Evolutionary conservation across 768 basidiomycete genomes (phyloP).

Genomic region (Podaxis sp.): DNA sequence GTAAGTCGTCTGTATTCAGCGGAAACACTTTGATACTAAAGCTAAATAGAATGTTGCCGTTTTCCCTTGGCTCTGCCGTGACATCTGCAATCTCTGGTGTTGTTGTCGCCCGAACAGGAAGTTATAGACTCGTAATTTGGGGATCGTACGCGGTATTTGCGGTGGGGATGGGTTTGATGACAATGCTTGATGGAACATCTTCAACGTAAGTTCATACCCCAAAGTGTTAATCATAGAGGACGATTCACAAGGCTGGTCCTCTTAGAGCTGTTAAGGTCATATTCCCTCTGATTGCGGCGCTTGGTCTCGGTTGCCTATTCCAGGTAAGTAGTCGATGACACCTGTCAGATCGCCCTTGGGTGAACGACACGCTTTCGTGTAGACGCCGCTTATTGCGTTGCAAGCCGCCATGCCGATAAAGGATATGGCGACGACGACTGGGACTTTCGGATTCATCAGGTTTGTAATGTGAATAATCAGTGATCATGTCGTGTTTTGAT

Average conservation of each 20-base stretch:
- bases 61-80: constrained; percentile 57
- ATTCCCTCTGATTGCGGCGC: constrained; percentile 62
- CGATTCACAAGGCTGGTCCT: not conserved
- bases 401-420: constrained; percentile 87
- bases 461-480: constrained; percentile 22
- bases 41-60: constrained; percentile 64
- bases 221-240: not conserved
- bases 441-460: constrained; percentile 70
- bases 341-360: not conserved
- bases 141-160: constrained; percentile 51
- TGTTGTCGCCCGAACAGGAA: constrained; percentile 52
- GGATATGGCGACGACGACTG: constrained; percentile 83
- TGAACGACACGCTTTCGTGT: constrained; percentile 10
- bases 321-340: constrained; percentile 32
- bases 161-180: constrained; percentile 74
- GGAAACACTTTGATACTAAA: not conserved
- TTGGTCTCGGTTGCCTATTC: constrained; percentile 68
- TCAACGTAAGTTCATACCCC: constrained; percentile 35
- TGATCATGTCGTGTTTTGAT: not conserved
- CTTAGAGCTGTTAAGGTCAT: constrained; percentile 61
- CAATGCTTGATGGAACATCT: constrained; percentile 56
- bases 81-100: constrained; percentile 58
- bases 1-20: constrained; percentile 33
- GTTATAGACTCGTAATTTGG: constrained; percentile 67
- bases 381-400: constrained; percentile 68